Conservation (phyloP, 2,329 filamentous ascomycete species). For the Nigrospora osmanthi region DNA sequence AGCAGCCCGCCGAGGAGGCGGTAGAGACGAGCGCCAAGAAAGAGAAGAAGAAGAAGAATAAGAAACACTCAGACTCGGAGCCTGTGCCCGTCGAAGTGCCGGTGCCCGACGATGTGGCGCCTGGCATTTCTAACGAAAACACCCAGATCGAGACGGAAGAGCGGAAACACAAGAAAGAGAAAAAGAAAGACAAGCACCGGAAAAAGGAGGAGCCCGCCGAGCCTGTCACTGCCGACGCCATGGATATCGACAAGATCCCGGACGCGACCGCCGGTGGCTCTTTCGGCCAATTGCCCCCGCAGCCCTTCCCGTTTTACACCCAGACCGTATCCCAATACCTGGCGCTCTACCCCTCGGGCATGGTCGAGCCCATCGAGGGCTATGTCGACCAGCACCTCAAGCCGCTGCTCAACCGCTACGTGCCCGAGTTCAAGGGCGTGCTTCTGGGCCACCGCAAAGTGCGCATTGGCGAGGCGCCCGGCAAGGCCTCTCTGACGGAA, state of each 20-base stretch:
- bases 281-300: conserved; percentile 27
- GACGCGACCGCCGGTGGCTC: conserved; percentile 20
- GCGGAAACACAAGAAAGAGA: conserved; percentile 16
- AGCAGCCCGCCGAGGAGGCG: background rate
- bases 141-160: conserved; percentile 8
- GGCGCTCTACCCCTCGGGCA: conserved; percentile 63
- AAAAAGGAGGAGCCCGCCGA: conserved; percentile 5
- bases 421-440: conserved; percentile 64
- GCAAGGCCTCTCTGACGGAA: conserved; percentile 38
- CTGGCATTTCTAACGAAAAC: background rate
- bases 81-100: conserved; percentile 2
- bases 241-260: conserved; percentile 30
- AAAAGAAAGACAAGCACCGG: conserved; percentile 6
- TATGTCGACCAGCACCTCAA: conserved; percentile 68
- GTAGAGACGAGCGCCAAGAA: conserved; percentile 7
- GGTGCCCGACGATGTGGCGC: background rate
- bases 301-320: conserved; percentile 64
- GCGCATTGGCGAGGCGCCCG: conserved; percentile 52
- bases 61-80: background rate
- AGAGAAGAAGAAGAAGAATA: conserved; percentile 8
- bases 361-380: conserved; percentile 61
- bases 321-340: conserved; percentile 78
- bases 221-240: conserved; percentile 15
- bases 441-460: conserved; percentile 67
- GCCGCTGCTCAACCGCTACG: conserved; percentile 70